phyloP scores from a whole-genome alignment of 495 filamentous ascomycete species.

The Lichina pygmaea region DNA sequence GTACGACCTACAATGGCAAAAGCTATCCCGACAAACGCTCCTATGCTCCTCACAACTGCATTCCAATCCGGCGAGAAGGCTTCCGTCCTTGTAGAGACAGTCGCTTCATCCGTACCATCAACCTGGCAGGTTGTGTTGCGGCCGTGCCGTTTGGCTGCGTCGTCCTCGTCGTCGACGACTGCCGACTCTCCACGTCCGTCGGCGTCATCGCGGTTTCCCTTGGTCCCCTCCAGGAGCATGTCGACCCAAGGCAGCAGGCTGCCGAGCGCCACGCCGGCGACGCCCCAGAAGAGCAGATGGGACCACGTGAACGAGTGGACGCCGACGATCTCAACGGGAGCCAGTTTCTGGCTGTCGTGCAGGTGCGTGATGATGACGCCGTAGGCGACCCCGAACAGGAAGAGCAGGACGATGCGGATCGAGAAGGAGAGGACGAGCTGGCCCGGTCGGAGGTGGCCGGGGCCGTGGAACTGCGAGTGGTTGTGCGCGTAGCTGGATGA shows the following conservation, averaged over 20 bases:
- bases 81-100: not conserved
- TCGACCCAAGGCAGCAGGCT: slow-evolving; percentile 70
- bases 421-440: slow-evolving; percentile 19
- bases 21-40: slow-evolving; percentile 84
- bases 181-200: not conserved
- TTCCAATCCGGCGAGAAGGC: slow-evolving; percentile 41
- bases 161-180: slow-evolving; percentile 1
- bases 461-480: slow-evolving; percentile 4
- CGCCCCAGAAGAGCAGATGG: slow-evolving; percentile 60
- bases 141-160: slow-evolving; percentile 1
- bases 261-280: slow-evolving; percentile 49
- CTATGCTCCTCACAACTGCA: slow-evolving; percentile 59
- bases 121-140: too few relatives aligned
- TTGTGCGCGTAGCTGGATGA: slow-evolving; percentile 11
- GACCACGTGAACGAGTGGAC: slow-evolving; percentile 14
- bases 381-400: slow-evolving; percentile 58
- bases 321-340: slow-evolving; percentile 28
- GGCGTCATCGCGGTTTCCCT: slow-evolving; percentile 2
- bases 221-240: slow-evolving; percentile 23
- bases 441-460: slow-evolving; percentile 10
- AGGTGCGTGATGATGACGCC: slow-evolving; percentile 67
- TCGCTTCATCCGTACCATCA: not conserved
- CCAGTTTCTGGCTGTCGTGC: slow-evolving; percentile 38
- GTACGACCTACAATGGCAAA: slow-evolving; percentile 61
- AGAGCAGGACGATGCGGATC: slow-evolving; percentile 37